A percentile compares a stretch with the other conserved stretches of the same genome.
Conservation (phyloP, 768 basidiomycete species). For the Psilocybe tampanensis region DNA sequence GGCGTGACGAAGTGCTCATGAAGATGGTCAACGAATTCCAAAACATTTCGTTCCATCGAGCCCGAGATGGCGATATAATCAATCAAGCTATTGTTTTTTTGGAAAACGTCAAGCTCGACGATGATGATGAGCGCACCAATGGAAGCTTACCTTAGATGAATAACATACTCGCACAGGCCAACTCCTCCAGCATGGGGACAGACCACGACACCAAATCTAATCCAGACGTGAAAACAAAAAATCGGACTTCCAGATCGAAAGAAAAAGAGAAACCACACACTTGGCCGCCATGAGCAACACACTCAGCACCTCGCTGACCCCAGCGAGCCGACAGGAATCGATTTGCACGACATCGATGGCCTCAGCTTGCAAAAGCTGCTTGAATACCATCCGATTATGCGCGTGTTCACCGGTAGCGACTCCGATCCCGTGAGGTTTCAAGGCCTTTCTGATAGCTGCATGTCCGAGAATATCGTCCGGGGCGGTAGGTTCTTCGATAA, state of each 20-base stretch:
- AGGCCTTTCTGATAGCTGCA: constrained; percentile 74
- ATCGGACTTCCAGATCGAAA: not conserved
- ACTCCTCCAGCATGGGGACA: constrained; percentile 97
- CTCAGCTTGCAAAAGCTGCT: constrained; percentile 86
- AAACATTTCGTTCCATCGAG: constrained; percentile 91
- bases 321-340: constrained; percentile 91
- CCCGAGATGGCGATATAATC: constrained; percentile 94
- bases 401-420: constrained; percentile 96
- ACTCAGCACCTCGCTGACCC: constrained; percentile 91
- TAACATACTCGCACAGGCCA: constrained; percentile 90
- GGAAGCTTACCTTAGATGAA: constrained; percentile 64
- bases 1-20: constrained; percentile 94
- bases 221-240: not conserved
- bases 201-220: constrained; percentile 79
- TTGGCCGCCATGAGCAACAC: constrained; percentile 91
- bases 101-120: too few species aligned
- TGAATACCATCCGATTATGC: constrained; percentile 95
- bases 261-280: constrained; percentile 33
- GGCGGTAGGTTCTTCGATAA: constrained; percentile 93
- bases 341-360: constrained; percentile 97
- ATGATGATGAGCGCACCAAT: too few species aligned
- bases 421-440: constrained; percentile 80
- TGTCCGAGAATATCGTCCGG: constrained; percentile 91
- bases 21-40: constrained; percentile 88
- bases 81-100: too few species aligned